Base-by-base conservation (phyloP, 257 asterid genomes). In the Capsicum baccatum region DNA sequence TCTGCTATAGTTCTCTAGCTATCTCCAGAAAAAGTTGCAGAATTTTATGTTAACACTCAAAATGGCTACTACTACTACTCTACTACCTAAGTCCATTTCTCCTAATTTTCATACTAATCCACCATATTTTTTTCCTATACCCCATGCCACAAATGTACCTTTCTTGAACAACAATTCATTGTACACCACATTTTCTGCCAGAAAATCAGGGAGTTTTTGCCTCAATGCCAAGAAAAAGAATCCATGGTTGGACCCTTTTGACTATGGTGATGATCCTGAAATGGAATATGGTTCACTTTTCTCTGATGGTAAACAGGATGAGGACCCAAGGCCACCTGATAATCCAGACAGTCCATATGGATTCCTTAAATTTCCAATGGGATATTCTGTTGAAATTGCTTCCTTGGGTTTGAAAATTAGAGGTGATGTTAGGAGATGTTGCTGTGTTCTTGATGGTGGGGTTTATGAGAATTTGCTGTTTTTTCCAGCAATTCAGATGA, bases 341-440 rank as follows among this genome's bases (percentile, higher is more conserved):
- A 88, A 92, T 87, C 98, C 98, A 0, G 89, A 80, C 4, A 95
- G 91, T 81, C 93, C 99, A 0, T 94, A 94, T 52, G 98, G 98
- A 9, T 94, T 95, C 81, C 91, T 95, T 83, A 95, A 95, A 88
- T 94, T 95, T 63, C 98, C 97, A 1, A 81, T 58, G 88, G 99
- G 99, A 2, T 95, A 82, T 84, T 71, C 85, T 1, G 98, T 94
- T 17, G 98, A 95, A 89, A 44, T 95, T 7, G 97, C 98, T 68
- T 95, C 99, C 0, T 16, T 95, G 79, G 96, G 94, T 9, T 73
- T 89, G 86, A 95, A 92, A 89, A 84, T 95, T 19, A 82, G 97
- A 60, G 98, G 98, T 15, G 98, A 95, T 84, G 98, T 95, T 35
- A n/a, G 99, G 87, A 78, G 99, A 81, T 95, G 98, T 54, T 95